Percentiles rank a stretch among this genome's conserved stretches.
Evolutionary conservation across 257 asterid genomes (phyloP).

Genomic region (Jacaranda copaia): DNA sequence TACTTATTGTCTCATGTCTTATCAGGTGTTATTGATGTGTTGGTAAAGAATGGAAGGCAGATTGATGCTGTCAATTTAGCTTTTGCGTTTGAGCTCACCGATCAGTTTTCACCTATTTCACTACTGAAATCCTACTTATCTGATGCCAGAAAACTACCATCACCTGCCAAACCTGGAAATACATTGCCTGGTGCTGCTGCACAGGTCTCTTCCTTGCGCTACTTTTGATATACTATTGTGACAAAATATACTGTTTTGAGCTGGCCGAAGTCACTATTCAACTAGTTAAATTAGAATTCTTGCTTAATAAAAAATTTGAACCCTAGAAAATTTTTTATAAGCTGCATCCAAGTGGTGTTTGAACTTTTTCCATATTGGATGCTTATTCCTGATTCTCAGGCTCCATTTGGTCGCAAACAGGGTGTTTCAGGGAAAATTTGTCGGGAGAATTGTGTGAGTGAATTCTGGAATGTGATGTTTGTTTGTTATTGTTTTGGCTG

Average conservation of each 20-base stretch:
- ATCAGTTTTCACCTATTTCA: slow-evolving; percentile 77
- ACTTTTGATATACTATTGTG: neutral
- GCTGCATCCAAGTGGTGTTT: slow-evolving; percentile 4
- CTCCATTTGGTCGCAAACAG: no score
- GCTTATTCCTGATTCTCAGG: neutral
- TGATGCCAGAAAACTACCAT: slow-evolving; percentile 70
- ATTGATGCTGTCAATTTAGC: slow-evolving; percentile 98
- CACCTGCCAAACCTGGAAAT: slow-evolving; percentile 76
- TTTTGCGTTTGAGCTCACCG: slow-evolving; percentile 85
- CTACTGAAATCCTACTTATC: slow-evolving; percentile 83
- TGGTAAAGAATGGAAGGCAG: slow-evolving; percentile 88
- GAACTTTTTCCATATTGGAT: neutral
- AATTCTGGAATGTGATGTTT: no score
- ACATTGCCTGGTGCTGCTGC: slow-evolving; percentile 65
- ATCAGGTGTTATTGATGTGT: slow-evolving; percentile 88
- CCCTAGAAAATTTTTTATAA: neutral
- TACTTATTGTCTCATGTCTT: slow-evolving; percentile 29
- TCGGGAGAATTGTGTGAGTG: no score
- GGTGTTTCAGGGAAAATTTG: no score
- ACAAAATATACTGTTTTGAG: slow-evolving; percentile 9
- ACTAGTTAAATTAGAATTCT: neutral
- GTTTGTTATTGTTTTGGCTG: no score
- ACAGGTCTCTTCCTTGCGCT: slow-evolving; percentile 64
- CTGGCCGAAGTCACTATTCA: neutral
- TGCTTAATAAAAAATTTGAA: slow-evolving; percentile 1